Evolutionary conservation across 495 filamentous ascomycete genomes (phyloP), one percentile per base, ranked within the genome.

Genomic region (Ramalina peruviana): DNA sequence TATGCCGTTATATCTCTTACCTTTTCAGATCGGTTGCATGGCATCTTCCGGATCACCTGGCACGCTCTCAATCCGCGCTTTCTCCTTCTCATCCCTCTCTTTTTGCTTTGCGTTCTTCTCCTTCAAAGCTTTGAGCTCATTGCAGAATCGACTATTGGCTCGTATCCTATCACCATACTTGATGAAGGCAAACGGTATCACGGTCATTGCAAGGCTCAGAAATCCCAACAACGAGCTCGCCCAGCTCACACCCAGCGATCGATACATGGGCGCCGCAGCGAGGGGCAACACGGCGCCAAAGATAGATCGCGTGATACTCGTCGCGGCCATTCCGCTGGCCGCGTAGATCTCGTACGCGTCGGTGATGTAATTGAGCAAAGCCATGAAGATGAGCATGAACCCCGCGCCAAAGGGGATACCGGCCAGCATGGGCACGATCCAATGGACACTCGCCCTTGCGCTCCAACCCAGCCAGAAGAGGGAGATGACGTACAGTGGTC

Each of bases 391-490:
- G 15, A 79, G 61, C 19, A 71, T 65, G 55, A 82, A 80, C 0
- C 80, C 85, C 9, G 78, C 62, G 1, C 81, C 83, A 46, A 87
- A 85, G 0, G 76, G 70, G 6, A 82, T 61, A 0, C 81, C 83
- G 1, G 78, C 73, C 3, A 87, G 58, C 43, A 81, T 75, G 0
- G 83, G 83, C 13, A 83, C 74, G 42, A 81, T 78, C 69, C 79
- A 87, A 51, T 79, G 73, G 5, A 80, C 65, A 6, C 65, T 55
- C 0, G 58, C 44, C 1, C 71, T 56, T 0, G 80, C 74, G 1
- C 78, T 69, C 80, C 81, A 88, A 23, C 80, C 85, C 15, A 83
- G 71, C 82, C 82, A 86, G 63, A 88, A 86, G 21, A 86, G 60
- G 3, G 71, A 71, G 20, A 80, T 54, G 6, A 72, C 76, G 55